phyloP scores from a whole-genome alignment of 2,329 filamentous ascomycete species.

The Herpotrichia juniperi region DNA sequence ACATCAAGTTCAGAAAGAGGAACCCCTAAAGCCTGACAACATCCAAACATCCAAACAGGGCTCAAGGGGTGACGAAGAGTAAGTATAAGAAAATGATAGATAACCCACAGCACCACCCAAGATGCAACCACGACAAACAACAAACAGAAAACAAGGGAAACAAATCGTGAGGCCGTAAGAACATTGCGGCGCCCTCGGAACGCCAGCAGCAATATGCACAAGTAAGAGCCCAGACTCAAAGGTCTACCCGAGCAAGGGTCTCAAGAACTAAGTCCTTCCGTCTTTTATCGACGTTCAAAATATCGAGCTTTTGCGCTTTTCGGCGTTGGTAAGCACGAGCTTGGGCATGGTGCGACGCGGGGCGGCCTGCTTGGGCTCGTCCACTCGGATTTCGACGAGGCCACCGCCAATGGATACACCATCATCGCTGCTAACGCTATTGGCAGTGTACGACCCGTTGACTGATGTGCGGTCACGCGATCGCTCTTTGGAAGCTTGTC shows the following conservation, averaged over 20 bases:
- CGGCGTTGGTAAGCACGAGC: slow-evolving; percentile 84
- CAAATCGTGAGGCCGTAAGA: slow-evolving; percentile 47
- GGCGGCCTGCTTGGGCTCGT: slow-evolving; percentile 62
- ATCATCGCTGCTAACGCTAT: slow-evolving; percentile 71
- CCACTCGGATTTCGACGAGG: slow-evolving; percentile 54
- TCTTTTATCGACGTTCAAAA: slow-evolving; percentile 51
- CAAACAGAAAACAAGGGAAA: slow-evolving; percentile 32
- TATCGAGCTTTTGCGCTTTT: slow-evolving; percentile 82
- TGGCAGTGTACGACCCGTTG: slow-evolving; percentile 59
- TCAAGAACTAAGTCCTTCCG: slow-evolving; percentile 19
- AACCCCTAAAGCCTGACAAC: slow-evolving; percentile 22
- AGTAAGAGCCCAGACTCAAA: slow-evolving; percentile 23
- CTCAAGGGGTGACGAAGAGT: slow-evolving; percentile 37
- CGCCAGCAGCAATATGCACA: slow-evolving; percentile 46
- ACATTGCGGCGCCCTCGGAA: slow-evolving; percentile 29
- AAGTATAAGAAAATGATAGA: slow-evolving; percentile 30
- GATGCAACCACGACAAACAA: slow-evolving; percentile 24
- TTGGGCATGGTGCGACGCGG: slow-evolving; percentile 81
- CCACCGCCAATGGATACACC: slow-evolving; percentile 62
- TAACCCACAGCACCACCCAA: slow-evolving; percentile 20
- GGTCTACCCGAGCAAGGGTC: slow-evolving; percentile 20
- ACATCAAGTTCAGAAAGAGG: slow-evolving; percentile 23
- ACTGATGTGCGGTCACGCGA: slow-evolving; percentile 39
- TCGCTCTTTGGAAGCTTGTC: slow-evolving; percentile 62
- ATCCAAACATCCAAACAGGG: slow-evolving; percentile 11